Evolutionary conservation across 176 grass and related monocot genomes (phyloP).

Genomic region (Oryza nivara): DNA sequence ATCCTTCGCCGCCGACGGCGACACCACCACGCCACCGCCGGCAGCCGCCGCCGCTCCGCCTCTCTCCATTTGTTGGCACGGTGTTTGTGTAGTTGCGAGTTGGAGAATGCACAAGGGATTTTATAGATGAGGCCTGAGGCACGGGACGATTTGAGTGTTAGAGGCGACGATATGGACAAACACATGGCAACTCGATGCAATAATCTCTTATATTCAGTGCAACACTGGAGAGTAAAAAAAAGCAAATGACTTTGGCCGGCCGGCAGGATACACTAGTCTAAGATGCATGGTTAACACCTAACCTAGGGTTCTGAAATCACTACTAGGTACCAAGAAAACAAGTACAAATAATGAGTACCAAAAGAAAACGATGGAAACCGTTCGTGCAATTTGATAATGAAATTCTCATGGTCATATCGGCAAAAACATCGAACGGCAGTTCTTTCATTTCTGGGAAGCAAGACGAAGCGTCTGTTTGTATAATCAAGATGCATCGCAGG

Average conservation of each 20-base stretch:
- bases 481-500: background rate
- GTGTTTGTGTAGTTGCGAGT: too few species aligned
- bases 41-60: background rate
- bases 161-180: background rate
- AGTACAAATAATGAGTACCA: too few species aligned
- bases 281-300: too few species aligned
- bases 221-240: background rate
- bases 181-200: constrained; percentile 21
- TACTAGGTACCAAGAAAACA: background rate
- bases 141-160: background rate
- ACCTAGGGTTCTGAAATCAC: background rate
- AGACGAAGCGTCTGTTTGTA: background rate
- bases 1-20: background rate
- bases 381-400: too few species aligned
- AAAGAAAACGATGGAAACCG: too few species aligned
- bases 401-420: background rate
- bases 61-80: constrained; percentile 33
- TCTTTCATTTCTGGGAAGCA: background rate
- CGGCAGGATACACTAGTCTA: too few species aligned
- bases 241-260: background rate
- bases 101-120: background rate
- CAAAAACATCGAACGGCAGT: background rate
- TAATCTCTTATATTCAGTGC: background rate
- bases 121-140: background rate
- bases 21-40: background rate